Percentiles rank a stretch among this genome's conserved stretches.
phyloP scores from a whole-genome alignment of 2,329 filamentous ascomycete species.

The Shiraia bambusicola region DNA sequence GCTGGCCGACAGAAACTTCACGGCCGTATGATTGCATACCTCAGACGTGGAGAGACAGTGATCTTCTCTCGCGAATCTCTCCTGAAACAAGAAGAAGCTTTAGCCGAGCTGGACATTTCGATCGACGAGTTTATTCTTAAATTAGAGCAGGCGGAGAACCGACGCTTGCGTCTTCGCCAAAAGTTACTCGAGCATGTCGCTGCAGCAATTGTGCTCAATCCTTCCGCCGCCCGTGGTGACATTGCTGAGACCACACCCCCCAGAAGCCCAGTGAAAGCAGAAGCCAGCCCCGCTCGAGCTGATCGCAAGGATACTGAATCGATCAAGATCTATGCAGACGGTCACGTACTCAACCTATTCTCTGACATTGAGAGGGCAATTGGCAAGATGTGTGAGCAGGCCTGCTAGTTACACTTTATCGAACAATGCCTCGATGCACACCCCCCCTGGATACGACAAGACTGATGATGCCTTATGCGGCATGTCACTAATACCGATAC shows the following conservation, averaged over 20 bases:
- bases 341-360: constrained; percentile 45
- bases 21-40: constrained; percentile 73
- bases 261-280: constrained; percentile 41
- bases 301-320: constrained; percentile 45
- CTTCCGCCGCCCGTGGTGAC: constrained; percentile 27
- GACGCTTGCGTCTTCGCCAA: constrained; percentile 72
- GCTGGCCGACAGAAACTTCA: constrained; percentile 77
- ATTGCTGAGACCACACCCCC: constrained; percentile 42
- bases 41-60: constrained; percentile 68
- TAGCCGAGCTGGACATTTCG: constrained; percentile 72
- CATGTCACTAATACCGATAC: constrained; percentile 23
- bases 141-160: constrained; percentile 77
- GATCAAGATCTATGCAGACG: constrained; percentile 48
- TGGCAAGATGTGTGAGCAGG: constrained; percentile 46
- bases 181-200: constrained; percentile 82
- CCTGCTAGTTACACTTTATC: constrained; percentile 29
- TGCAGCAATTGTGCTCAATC: constrained; percentile 56
- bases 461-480: constrained; percentile 15
- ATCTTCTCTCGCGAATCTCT: constrained; percentile 74
- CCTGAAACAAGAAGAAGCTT: constrained; percentile 76
- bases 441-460: constrained; percentile 10
- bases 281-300: constrained; percentile 33
- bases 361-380: constrained; percentile 47
- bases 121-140: constrained; percentile 82
- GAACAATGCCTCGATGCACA: constrained; percentile 8